Conservation (phyloP, 768 basidiomycete species). For the Boletus bicolor region DNA sequence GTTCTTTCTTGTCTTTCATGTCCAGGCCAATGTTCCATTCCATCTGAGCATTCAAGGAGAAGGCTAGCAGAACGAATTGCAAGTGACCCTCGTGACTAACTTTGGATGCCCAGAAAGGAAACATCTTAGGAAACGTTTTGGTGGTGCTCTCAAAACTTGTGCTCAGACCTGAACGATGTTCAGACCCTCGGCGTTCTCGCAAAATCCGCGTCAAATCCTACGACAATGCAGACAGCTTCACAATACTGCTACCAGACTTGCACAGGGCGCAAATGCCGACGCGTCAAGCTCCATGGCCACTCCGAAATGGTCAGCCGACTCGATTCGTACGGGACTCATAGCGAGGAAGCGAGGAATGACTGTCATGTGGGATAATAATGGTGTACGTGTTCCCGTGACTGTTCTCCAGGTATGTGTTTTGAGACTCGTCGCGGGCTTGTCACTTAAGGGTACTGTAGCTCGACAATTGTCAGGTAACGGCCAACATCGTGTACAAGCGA, state of each 20-base stretch:
- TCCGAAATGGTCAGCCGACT: constrained; percentile 79
- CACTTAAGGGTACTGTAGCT: constrained; percentile 43
- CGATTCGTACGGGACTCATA: constrained; percentile 87
- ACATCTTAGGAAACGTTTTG: neutral
- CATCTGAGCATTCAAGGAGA: constrained; percentile 40
- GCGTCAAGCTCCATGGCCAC: constrained; percentile 25
- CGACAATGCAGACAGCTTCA: constrained; percentile 41
- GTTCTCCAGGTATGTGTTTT: constrained; percentile 79
- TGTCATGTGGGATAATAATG: constrained; percentile 87
- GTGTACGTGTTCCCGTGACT: constrained; percentile 85
- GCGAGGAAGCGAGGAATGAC: constrained; percentile 97
- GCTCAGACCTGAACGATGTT: constrained; percentile 40
- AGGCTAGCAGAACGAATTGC: constrained; percentile 21
- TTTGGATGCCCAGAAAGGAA: constrained; percentile 18
- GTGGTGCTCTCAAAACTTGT: constrained; percentile 7
- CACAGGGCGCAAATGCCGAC: constrained; percentile 20
- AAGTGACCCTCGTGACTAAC: constrained; percentile 3
- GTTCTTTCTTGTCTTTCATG: constrained; percentile 38
- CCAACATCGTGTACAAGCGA: constrained; percentile 64
- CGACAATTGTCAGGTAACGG: constrained; percentile 88
- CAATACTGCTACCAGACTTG: constrained; percentile 36
- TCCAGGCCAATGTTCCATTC: constrained; percentile 76
- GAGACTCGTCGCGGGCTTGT: constrained; percentile 5
- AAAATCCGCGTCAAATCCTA: constrained; percentile 36
- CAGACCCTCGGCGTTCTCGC: constrained; percentile 47